Base-by-base conservation (phyloP, 2,329 filamentous ascomycete genomes). In the Fusarium sp. region DNA sequence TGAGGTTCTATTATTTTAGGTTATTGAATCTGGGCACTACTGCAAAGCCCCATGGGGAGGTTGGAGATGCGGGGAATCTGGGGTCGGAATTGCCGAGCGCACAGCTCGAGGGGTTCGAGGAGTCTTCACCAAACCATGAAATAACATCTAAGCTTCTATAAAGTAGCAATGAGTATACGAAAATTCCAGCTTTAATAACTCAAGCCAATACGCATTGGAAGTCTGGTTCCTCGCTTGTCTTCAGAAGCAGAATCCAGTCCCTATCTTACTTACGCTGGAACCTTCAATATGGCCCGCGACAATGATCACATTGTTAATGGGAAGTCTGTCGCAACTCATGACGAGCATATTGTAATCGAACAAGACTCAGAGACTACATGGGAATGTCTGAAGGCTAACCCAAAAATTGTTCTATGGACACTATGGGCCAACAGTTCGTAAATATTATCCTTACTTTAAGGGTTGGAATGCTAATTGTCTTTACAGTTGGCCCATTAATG, bases 351-450 rank as follows among this genome's bases (percentile, higher is more conserved):
- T 19, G 25, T 41, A 4, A 47, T 58, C 4, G 14, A 54, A 9
- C 23, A 58, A 33, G 40, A 52, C 23, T 33, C 40, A 19, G 27
- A 40, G 19, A 54, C 40, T 1, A 54, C 49, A 14, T 58, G 48
- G 56, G 40, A 58, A 23, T 58, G 56, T 15, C 40, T 47, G 5
- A 39, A 35, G 8, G 35, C 23, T 7, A 58, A 58, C 19, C 56
- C 56, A 14, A 58, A 58, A 7, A 47, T 47, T 53, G 35, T 58
- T 6, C 48, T 47, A 7, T 58, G 56, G 56, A 47, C 56, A 35
- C 15, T 58, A 15, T 58, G 44, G 30, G 56, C 56, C 20, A 58
- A 58, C 19, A 32, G 48, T 58, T 23, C 41, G 56, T 54, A 9
- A 3, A 37, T 15, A 33, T 9, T 5, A 17, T 23, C 4, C 15